Conservation (phyloP, 1,139 yeast species). For the Geotrichum restrictum region DNA sequence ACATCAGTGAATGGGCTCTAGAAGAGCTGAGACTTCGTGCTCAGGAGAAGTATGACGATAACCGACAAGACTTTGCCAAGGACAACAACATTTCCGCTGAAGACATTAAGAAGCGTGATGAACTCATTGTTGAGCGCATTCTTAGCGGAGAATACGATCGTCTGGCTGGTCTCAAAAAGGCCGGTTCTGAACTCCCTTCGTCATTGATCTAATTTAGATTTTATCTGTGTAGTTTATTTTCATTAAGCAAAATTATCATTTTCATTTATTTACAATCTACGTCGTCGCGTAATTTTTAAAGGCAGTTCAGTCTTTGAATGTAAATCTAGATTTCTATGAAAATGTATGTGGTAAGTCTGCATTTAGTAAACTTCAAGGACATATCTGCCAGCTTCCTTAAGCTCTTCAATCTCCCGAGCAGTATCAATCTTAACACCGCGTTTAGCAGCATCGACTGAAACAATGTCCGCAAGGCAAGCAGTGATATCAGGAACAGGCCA, state of each 20-base stretch:
- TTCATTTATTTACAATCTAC: conserved; percentile 1
- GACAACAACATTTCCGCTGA: conserved; percentile 55
- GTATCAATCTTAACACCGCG: conserved; percentile 68
- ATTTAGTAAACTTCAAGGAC: conserved; percentile 83
- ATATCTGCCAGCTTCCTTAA: conserved; percentile 90
- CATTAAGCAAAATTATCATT: conserved; percentile 2
- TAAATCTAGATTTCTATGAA: neutral
- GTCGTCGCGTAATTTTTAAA: neutral
- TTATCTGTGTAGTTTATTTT: conserved; percentile 1
- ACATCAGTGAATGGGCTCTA: conserved; percentile 68
- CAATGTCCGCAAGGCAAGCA: conserved; percentile 80
- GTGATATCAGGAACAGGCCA: conserved; percentile 99
- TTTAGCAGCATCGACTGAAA: conserved; percentile 63
- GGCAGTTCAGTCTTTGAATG: too few relatives aligned
- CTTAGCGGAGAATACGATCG: conserved; percentile 82
- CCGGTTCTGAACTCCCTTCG: conserved; percentile 38
- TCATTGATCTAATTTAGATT: conserved; percentile 31
- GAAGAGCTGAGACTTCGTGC: conserved; percentile 81
- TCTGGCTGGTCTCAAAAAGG: conserved; percentile 64
- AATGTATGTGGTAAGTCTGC: neutral
- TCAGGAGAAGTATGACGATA: conserved; percentile 62
- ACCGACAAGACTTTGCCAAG: conserved; percentile 46
- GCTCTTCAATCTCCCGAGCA: conserved; percentile 77
- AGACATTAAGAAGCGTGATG: conserved; percentile 68
- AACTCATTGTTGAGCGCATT: conserved; percentile 74